Evolutionary conservation across 768 basidiomycete genomes (phyloP), one percentile per base, ranked within the genome.

Genomic region (Baorangia bicolor): DNA sequence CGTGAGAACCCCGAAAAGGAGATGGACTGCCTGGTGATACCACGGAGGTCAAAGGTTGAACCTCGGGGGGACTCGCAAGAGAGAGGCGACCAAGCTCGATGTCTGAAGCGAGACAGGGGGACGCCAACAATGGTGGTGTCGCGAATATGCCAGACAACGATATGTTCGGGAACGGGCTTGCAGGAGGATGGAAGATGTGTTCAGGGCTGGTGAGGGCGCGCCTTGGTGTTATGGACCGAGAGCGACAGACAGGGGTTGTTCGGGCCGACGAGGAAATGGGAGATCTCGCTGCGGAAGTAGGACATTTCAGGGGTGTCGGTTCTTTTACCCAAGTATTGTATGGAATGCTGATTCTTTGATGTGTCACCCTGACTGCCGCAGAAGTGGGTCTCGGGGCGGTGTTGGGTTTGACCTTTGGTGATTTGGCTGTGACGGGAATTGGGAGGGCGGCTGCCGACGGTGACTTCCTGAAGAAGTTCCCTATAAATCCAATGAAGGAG

Each of bases 101-200:
- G 27, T 48, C 62, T 27, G 47, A 31, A 6, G 45, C 25, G 35
- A 40, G 28, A 37, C 23, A 18, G 14, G 58, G 33, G 10, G 63
- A 39, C 1, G 52, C 34, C 21, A 48, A 18, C 1, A 52, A 20
- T 6, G 40, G 43, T 0, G 60, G 35, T 0, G 64, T 55, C 18
- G 61, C 48, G 50, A 62, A 62, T 23, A 64, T 40, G 35, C 49
- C 62, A 0, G 62, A 66, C n/a, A 67, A 1, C 21, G 65, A 67
- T 7, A 66, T 61, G 37, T 39, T 46, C 27, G 65, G 53, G 12
- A 67, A 41, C 2, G 65, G 65, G 14, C 54, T 55, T 18, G 58
- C 16, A 18, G 53, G 53, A 11, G 62, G 54, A 20, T 64, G 64
- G 25, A 60, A 55, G n/a, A 59, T 28, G 28, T n/a, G 47, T 8